Conservation (phyloP, 2,329 filamentous ascomycete genomes). For the Nothomitra cinnamomea region DNA sequence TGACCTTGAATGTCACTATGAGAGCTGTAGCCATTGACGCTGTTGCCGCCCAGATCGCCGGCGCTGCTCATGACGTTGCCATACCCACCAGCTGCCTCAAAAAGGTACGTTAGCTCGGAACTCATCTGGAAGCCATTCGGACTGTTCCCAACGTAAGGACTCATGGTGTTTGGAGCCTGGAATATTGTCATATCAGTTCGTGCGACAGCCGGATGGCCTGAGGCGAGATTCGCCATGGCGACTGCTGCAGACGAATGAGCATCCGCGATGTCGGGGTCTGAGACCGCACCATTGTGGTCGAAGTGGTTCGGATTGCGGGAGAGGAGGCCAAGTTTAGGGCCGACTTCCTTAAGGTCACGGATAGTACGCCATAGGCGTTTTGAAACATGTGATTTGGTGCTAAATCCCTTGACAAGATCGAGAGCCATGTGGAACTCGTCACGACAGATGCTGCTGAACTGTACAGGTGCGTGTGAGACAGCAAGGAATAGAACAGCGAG, state of each 20-base stretch:
- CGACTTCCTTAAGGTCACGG: constrained; percentile 43
- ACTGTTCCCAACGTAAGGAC: constrained; percentile 27
- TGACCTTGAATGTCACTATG: not conserved
- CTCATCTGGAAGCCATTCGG: constrained; percentile 41
- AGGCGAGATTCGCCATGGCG: constrained; percentile 45
- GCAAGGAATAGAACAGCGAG: constrained; percentile 47
- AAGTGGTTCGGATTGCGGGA: not conserved
- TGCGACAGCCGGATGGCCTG: constrained; percentile 28
- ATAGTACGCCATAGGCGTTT: constrained; percentile 48
- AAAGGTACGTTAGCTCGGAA: constrained; percentile 43
- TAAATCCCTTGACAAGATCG: constrained; percentile 44
- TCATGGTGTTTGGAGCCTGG: constrained; percentile 19
- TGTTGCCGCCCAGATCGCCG: not conserved
- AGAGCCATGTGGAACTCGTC: constrained; percentile 53
- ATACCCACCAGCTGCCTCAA: constrained; percentile 38
- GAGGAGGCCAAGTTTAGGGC: constrained; percentile 41
- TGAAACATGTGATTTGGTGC: constrained; percentile 41
- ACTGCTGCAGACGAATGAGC: constrained; percentile 44
- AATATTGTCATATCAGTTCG: constrained; percentile 40
- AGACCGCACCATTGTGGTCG: no score
- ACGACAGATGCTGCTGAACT: constrained; percentile 42
- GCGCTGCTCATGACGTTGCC: not conserved
- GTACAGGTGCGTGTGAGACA: constrained; percentile 43
- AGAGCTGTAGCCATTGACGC: not conserved
- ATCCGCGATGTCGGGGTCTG: constrained; percentile 22